These are phyloP conservation scores for Trapa bicornis DNA, from an alignment of 345 rosid species.

Conservation along the genomic window DNA sequence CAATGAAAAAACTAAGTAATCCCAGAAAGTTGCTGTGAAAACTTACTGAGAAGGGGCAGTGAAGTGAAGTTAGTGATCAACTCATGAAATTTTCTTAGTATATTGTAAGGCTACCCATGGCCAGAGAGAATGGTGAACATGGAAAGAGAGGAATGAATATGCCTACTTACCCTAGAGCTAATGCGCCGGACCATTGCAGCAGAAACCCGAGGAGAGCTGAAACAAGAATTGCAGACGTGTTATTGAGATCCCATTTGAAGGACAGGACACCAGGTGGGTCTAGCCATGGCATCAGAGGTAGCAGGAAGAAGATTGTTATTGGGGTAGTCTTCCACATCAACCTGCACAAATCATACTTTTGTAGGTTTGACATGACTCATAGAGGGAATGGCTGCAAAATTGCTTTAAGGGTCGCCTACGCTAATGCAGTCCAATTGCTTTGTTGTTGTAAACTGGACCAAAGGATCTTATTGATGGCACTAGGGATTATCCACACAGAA, in stretches of 20 bases:
- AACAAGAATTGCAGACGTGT: slow-evolving; percentile 47
- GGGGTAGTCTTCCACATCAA: slow-evolving; percentile 99
- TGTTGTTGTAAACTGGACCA: slow-evolving; percentile 92
- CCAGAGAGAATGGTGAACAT: background rate
- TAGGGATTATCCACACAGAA: slow-evolving; percentile 79
- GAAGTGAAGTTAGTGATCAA: background rate
- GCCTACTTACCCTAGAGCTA: slow-evolving; percentile 70
- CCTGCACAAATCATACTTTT: slow-evolving; percentile 22
- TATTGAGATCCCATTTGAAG: slow-evolving; percentile 66
- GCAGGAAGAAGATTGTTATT: slow-evolving; percentile 57
- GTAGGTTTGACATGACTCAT: background rate
- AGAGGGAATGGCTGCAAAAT: background rate
- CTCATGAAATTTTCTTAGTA: no score
- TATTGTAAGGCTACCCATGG: no score
- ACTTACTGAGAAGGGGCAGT: background rate
- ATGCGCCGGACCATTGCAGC: slow-evolving; percentile 94
- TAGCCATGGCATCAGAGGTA: slow-evolving; percentile 84
- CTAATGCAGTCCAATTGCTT: slow-evolving; percentile 88
- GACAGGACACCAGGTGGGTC: slow-evolving; percentile 83
- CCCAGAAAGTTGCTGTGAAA: no score
- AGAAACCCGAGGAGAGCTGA: slow-evolving; percentile 88
- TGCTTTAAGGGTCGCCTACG: slow-evolving; percentile 29
- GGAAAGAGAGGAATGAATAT: background rate
- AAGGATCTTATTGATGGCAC: slow-evolving; percentile 74
- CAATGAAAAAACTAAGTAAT: no score